A percentile compares a stretch with the other conserved stretches of the same genome.
These are phyloP conservation scores for Pyrenochaeta sp. DNA, from an alignment of 2,329 filamentous ascomycete species.

Conservation along the genomic window DNA sequence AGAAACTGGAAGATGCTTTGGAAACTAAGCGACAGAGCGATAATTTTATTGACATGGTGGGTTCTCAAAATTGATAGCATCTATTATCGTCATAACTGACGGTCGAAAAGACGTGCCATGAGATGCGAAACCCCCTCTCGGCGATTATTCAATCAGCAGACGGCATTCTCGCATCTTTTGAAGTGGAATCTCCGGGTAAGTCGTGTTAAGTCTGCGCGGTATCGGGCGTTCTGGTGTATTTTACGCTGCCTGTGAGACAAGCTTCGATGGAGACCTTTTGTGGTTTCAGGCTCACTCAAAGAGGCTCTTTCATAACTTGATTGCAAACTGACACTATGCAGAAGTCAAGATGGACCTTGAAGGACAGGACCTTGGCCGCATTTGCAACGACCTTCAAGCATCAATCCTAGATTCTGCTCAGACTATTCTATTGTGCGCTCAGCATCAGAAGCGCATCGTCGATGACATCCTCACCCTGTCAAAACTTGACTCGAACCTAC, in stretches of 20 bases:
- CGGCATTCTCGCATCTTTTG: not conserved
- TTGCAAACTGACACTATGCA: not conserved
- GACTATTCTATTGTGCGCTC: conserved; percentile 38
- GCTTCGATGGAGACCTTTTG: too few species aligned
- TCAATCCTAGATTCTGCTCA: conserved; percentile 24
- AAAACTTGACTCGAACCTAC: conserved; percentile 32
- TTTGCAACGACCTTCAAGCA: not conserved
- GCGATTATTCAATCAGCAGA: not conserved
- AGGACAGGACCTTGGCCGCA: not conserved
- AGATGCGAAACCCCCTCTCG: not conserved
- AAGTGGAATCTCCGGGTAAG: not conserved
- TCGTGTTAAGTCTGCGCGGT: not conserved
- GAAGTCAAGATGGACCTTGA: not conserved
- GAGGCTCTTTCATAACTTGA: too few species aligned
- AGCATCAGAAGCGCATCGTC: conserved; percentile 41
- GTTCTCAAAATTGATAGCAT: not conserved
- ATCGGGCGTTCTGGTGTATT: not conserved
- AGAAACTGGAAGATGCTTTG: not conserved
- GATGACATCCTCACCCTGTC: conserved; percentile 33
- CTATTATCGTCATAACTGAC: not conserved
- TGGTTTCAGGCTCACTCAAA: too few species aligned
- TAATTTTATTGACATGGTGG: not conserved
- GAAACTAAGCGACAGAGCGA: not conserved
- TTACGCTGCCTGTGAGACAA: not conserved
- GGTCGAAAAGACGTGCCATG: not conserved